Base-by-base conservation (phyloP, 1,284 basidiomycete genomes). In the Ganoderma multipileum region DNA sequence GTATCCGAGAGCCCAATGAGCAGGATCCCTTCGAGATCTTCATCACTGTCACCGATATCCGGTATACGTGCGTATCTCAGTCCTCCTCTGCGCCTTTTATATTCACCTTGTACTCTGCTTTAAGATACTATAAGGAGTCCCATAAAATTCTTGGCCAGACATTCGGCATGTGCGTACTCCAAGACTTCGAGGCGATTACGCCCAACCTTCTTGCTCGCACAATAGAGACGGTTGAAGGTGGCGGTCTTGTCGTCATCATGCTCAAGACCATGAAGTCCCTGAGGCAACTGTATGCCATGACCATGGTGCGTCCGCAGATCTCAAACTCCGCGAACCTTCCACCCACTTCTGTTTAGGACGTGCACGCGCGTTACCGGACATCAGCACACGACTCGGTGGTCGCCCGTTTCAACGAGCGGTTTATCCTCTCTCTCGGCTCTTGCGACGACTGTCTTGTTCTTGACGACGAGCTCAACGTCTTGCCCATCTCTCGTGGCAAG, bases 21-120 rank as follows among this genome's bases (percentile, higher is more conserved):
- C 95, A 97, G 79, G 91, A 95, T 79, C 97, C 98, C 0, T 99
- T 99, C 77, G 98, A 99, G 83, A 94, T 99, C 65, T 99, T 99
- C 77, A 93, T 99, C 30, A 94, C 95, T 3, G 96, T 99, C n/a
- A 99, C 98, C 9, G 97, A 99, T 79, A 99, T 99, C 69, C 92
- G 97, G 71, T 99, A 99, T 85, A 95, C 93, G 88, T 95, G 78
- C 78, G 91, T 86, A 16, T 38, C 61, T 20, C 44, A 3, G 12
- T 36, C 39, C 39, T 36, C 64, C 28, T 26, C 20, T 50, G 14
- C 30, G 50, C 3, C 41, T 28, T 28, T 11, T 26, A 11, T 50
- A 39, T n/a, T 52, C n/a, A 14, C 6, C 26, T 58, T 68, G n/a
- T 67, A 39, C 26, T 39, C 14, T 38, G 9, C 36, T 12, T 5